Base-by-base conservation (phyloP, 257 asterid genomes). In the Fraxinus pennsylvanica region DNA sequence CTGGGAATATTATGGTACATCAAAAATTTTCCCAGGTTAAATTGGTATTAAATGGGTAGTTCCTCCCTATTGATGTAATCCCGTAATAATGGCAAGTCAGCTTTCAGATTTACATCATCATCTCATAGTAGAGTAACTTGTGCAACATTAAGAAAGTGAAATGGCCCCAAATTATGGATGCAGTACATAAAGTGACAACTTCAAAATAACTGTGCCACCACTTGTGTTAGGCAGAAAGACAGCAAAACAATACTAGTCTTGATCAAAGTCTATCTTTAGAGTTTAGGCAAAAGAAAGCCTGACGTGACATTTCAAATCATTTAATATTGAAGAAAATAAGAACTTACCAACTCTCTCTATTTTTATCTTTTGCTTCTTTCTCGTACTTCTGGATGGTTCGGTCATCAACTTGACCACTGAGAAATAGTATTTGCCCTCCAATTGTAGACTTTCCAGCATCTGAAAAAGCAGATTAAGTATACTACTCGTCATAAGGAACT, bases 381-480 rank as follows among this genome's bases (percentile, higher is more conserved):
- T 96, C 99, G 78, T 93, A 96, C 76, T 96, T 96, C 81, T 93
- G 99, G 81, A 96, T 96, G 3, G 99, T 96, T 0, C 98, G 95
- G 47, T 96, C 97, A 83, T 96, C 99, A 75, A 93, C 98, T 83
- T 96, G 97, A 77, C 99, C 99, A 84, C 99, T 93, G 41, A 96
- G 94, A 69, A 87, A 90, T 66, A 96, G 83, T 74, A 89, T 96
- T 80, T 96, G 98, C 39, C 99, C 99, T 52, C 99, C 99, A 76
- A 87, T 88, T 70, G 99, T 96, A 63, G 99, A 93, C 86, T 96
- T 96, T 29, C 99, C 99, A 77, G 99, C 99, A 89, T 96, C 99
- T 96, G 87, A 83, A 79, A 39, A 73, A 47, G 72, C 74, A 81
- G 59, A 81, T 67, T 35, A 66, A 78, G 52, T 69, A 81, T 1